phyloP scores from a whole-genome alignment of 768 basidiomycete species.

The Mycena epipterygia region DNA sequence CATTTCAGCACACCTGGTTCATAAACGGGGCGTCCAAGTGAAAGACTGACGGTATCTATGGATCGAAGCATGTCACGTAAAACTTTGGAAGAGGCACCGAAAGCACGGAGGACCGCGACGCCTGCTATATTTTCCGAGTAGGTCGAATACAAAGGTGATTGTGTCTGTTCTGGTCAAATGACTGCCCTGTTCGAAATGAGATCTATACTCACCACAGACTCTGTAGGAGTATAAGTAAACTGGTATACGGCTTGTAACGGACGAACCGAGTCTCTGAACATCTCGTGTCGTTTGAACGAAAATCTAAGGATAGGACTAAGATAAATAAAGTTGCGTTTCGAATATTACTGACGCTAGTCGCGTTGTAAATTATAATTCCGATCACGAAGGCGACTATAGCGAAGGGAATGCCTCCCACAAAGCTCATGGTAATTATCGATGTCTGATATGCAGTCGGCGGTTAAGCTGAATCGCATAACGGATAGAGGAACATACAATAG shows the following conservation, averaged over 20 bases:
- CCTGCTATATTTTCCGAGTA: slow-evolving; percentile 73
- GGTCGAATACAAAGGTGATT: slow-evolving; percentile 61
- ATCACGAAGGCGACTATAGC: slow-evolving; percentile 66
- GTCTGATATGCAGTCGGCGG: no score
- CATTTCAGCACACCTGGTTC: slow-evolving; percentile 25
- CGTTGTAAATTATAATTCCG: slow-evolving; percentile 67
- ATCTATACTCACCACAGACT: slow-evolving; percentile 56
- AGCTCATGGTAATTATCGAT: slow-evolving; percentile 78
- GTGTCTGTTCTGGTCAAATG: slow-evolving; percentile 38
- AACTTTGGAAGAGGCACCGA: slow-evolving; percentile 90
- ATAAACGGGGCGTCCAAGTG: slow-evolving; percentile 39
- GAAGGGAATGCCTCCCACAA: slow-evolving; percentile 85
- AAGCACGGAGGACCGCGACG: slow-evolving; percentile 81
- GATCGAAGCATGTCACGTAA: slow-evolving; percentile 85
- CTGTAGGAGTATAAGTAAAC: slow-evolving; percentile 58
- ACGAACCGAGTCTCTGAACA: slow-evolving; percentile 80
- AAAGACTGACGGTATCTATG: slow-evolving; percentile 67
- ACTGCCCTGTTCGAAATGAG: no score
- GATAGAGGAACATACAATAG: no score
- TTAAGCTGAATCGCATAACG: no score
- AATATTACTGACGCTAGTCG: slow-evolving; percentile 64
- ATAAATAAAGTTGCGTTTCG: no score
- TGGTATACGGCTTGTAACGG: slow-evolving; percentile 27
- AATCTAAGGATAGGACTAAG: slow-evolving; percentile 37
- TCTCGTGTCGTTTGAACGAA: slow-evolving; percentile 90